A percentile compares a stretch with the other conserved stretches of the same genome.
These are phyloP conservation scores for Auriculariales sp. DNA, from an alignment of 768 basidiomycete genomes.

Conservation along the genomic window DNA sequence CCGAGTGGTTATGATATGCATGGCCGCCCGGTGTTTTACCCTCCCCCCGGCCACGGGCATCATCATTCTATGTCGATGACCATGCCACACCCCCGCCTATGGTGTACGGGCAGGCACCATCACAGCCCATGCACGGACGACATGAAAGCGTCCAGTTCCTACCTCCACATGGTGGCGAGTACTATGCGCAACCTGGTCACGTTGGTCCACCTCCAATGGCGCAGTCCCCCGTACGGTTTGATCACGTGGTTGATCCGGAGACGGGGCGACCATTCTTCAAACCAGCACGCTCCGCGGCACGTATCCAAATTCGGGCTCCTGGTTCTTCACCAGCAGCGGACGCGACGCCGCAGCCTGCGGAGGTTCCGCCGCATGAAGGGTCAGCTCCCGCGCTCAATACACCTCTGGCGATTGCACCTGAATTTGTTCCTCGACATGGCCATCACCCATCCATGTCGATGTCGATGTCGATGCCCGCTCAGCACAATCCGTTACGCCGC, in stretches of 20 bases:
- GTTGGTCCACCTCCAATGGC: slow-evolving; percentile 43
- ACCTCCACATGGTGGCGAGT: slow-evolving; percentile 15
- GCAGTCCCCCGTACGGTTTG: slow-evolving; percentile 45
- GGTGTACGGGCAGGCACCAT: too few relatives aligned
- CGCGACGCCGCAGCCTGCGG: not conserved
- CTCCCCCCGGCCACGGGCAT: slow-evolving; percentile 24
- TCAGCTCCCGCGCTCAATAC: too few relatives aligned
- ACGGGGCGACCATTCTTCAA: slow-evolving; percentile 61
- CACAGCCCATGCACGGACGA: slow-evolving; percentile 30
- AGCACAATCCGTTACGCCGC: not conserved
- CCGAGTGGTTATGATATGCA: slow-evolving; percentile 57
- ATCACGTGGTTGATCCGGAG: slow-evolving; percentile 49
- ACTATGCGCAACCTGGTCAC: slow-evolving; percentile 38
- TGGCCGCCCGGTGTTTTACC: slow-evolving; percentile 60
- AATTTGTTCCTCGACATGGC: too few relatives aligned
- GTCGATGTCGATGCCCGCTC: too few relatives aligned
- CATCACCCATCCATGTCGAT: too few relatives aligned
- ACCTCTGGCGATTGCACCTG: too few relatives aligned
- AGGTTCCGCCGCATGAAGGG: not conserved
- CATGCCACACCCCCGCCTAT: slow-evolving; percentile 28
- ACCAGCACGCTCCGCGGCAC: slow-evolving; percentile 54
- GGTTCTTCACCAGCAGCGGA: not conserved
- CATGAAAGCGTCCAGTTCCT: slow-evolving; percentile 47
- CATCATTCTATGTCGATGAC: slow-evolving; percentile 12
- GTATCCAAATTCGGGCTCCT: slow-evolving; percentile 63